A percentile compares a stretch with the other conserved stretches of the same genome.
Conservation (phyloP, 2,329 filamentous ascomycete genomes). For the Penicillium freii region DNA sequence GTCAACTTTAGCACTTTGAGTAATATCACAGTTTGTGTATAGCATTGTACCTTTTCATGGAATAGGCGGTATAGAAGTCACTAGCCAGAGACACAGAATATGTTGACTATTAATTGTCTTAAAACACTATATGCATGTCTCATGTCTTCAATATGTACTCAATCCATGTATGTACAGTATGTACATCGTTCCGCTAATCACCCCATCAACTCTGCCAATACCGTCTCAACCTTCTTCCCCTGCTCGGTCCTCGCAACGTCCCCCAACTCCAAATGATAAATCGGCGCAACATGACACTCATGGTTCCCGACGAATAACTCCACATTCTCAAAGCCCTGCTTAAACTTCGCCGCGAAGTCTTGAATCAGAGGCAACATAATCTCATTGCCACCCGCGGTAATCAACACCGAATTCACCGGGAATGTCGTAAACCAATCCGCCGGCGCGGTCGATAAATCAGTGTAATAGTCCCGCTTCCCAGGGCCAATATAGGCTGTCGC, state of each 20-base stretch:
- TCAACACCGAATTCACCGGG: conserved; percentile 49
- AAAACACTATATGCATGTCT: not conserved
- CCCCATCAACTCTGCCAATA: conserved; percentile 29
- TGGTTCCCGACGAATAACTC: conserved; percentile 39
- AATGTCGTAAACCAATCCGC: conserved; percentile 55
- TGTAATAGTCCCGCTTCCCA: conserved; percentile 50
- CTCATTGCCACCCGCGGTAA: conserved; percentile 57
- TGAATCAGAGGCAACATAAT: conserved; percentile 57
- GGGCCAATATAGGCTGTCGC: conserved; percentile 48
- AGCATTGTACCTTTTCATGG: no score
- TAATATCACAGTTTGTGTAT: no score
- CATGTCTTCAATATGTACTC: not conserved
- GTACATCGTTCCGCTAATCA: not conserved
- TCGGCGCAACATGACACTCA: conserved; percentile 44
- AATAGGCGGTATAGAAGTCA: not conserved
- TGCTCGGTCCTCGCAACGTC: conserved; percentile 40
- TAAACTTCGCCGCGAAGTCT: conserved; percentile 50
- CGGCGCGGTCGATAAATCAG: conserved; percentile 51
- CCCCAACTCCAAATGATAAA: conserved; percentile 41
- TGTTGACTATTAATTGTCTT: no score
- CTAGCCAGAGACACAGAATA: not conserved
- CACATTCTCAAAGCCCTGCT: conserved; percentile 37
- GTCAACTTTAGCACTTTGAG: no score
- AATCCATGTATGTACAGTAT: not conserved
- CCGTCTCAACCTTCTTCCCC: conserved; percentile 39